Percentiles rank a stretch among this genome's conserved stretches.
phyloP scores from a whole-genome alignment of 192 early-diverging fungal species.

The Nowakowskiella sp. region DNA sequence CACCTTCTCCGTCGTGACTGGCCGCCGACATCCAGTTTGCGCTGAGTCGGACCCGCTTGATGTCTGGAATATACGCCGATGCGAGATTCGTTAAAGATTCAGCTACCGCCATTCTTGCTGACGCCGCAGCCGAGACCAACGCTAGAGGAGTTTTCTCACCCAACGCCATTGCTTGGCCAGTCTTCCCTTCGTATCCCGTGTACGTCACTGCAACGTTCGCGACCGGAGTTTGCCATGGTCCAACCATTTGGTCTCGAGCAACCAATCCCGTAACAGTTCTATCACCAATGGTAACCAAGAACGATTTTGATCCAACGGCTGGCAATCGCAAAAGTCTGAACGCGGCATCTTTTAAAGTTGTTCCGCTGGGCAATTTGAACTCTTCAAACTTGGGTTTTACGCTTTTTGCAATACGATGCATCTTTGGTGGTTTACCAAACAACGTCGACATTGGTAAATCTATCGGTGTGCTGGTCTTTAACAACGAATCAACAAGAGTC shows the following conservation, averaged over 20 bases:
- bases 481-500: conserved; percentile 68
- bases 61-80: conserved; percentile 70
- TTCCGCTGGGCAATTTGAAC: conserved; percentile 51
- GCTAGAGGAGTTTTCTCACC: conserved; percentile 92
- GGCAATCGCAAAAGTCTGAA: conserved; percentile 77
- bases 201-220: conserved; percentile 91
- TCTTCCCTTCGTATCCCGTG: conserved; percentile 65
- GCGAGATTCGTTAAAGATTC: conserved; percentile 88
- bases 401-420: conserved; percentile 69
- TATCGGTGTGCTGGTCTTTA: conserved; percentile 60
- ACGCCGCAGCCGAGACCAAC: conserved; percentile 73
- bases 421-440: conserved; percentile 95
- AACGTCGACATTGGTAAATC: conserved; percentile 92
- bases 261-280: conserved; percentile 91
- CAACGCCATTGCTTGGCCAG: conserved; percentile 96
- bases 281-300: conserved; percentile 98
- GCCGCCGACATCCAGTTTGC: conserved; percentile 99
- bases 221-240: conserved; percentile 98
- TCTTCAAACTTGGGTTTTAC: conserved; percentile 31
- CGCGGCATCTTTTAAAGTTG: conserved; percentile 45
- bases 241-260: conserved; percentile 95
- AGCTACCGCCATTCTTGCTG: conserved; percentile 94
- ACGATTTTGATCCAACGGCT: conserved; percentile 83
- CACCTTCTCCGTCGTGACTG: conserved; percentile 82
- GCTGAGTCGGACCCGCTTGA: conserved; percentile 71